These are phyloP conservation scores for Botrytis fragariae DNA, from an alignment of 2,329 filamentous ascomycete species.

Conservation along the genomic window DNA sequence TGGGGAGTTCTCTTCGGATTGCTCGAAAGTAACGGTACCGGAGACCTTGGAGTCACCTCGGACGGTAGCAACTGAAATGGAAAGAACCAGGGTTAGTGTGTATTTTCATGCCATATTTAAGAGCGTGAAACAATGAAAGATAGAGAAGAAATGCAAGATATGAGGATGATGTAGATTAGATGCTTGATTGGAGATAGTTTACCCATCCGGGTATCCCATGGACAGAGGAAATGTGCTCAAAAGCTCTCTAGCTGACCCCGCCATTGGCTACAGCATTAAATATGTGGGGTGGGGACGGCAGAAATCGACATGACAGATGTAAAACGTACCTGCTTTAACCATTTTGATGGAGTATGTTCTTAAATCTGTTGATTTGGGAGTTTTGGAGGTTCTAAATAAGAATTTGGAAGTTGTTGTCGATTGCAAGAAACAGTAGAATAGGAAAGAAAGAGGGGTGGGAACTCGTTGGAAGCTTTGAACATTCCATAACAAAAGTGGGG, in stretches of 20 bases:
- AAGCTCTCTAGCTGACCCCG: conserved; percentile 47
- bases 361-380: conserved; percentile 23
- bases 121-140: not conserved
- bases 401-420: conserved; percentile 9
- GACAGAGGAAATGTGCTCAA: conserved; percentile 57
- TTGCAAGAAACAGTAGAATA: conserved; percentile 10
- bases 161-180: conserved; percentile 25
- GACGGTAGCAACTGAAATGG: conserved; percentile 77
- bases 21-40: conserved; percentile 94
- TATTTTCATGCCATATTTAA: not conserved
- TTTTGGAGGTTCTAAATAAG: not conserved
- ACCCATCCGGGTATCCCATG: conserved; percentile 47
- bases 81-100: conserved; percentile 20
- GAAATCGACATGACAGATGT: conserved; percentile 20
- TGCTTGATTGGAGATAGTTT: conserved; percentile 37
- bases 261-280: conserved; percentile 27
- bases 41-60: conserved; percentile 96
- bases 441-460: conserved; percentile 16
- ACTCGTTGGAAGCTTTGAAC: conserved; percentile 1
- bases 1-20: conserved; percentile 74
- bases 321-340: conserved; percentile 90
- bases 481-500: conserved; percentile 16
- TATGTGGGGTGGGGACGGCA: conserved; percentile 19
- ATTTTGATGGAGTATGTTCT: conserved; percentile 66
- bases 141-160: not conserved